These are phyloP conservation scores for Boletus pseudo-olivaceus DNA, from an alignment of 768 basidiomycete genomes.

Conservation along the genomic window DNA sequence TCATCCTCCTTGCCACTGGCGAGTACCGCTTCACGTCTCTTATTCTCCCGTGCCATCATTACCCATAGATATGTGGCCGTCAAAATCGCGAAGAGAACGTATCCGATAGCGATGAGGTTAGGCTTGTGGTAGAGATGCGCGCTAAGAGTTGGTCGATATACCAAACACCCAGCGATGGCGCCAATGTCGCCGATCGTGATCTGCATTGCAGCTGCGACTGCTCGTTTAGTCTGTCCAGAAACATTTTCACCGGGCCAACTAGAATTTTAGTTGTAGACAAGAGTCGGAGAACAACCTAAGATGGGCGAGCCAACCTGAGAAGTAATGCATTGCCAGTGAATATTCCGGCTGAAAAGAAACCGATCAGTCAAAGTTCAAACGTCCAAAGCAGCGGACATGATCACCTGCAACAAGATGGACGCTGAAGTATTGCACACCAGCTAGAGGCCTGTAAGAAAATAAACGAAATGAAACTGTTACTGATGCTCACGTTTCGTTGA, in stretches of 20 bases:
- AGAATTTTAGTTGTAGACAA: not conserved
- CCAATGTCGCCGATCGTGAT: slow-evolving; percentile 62
- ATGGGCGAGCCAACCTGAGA: slow-evolving; percentile 39
- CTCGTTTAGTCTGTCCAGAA: slow-evolving; percentile 65
- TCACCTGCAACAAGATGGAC: slow-evolving; percentile 47
- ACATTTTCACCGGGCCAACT: slow-evolving; percentile 66
- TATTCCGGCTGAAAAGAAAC: slow-evolving; percentile 37
- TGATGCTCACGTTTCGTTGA: slow-evolving; percentile 40
- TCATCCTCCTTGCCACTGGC: slow-evolving; percentile 11
- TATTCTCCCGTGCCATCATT: slow-evolving; percentile 51
- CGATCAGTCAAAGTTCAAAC: not conserved
- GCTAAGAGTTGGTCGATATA: slow-evolving; percentile 50
- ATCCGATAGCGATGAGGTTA: slow-evolving; percentile 59
- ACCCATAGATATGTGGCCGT: slow-evolving; percentile 44
- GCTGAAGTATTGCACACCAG: slow-evolving; percentile 55
- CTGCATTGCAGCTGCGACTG: slow-evolving; percentile 59
- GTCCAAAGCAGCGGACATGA: not conserved
- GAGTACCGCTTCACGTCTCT: slow-evolving; percentile 34
- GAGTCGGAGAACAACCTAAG: not conserved
- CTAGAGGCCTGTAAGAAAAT: slow-evolving; percentile 20
- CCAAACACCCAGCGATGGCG: slow-evolving; percentile 52
- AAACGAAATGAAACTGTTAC: not conserved
- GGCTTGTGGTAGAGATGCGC: slow-evolving; percentile 49
- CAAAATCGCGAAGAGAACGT: slow-evolving; percentile 45
- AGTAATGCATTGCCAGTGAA: slow-evolving; percentile 58